Percentiles rank a stretch among this genome's conserved stretches.
Conservation (phyloP, 768 basidiomycete species). For the Fomitopsis pulvina region DNA sequence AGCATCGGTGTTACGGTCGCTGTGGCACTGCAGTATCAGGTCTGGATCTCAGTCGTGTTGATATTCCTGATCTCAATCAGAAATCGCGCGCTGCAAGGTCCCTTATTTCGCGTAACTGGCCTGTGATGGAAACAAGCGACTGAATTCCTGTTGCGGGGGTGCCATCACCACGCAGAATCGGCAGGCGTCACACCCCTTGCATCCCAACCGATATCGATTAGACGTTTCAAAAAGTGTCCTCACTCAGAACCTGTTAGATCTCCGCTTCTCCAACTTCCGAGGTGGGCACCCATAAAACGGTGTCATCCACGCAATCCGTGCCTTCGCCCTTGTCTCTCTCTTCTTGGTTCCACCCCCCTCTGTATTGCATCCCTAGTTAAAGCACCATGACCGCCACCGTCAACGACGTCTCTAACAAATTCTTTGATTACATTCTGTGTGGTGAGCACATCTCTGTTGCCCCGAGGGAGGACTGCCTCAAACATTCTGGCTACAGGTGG, state of each 20-base stretch:
- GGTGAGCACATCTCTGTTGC: constrained; percentile 4
- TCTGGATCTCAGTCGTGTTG: too few species aligned
- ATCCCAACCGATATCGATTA: too few species aligned
- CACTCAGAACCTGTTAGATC: too few species aligned
- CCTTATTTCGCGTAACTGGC: too few species aligned
- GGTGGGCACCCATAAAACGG: too few species aligned
- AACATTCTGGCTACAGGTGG: constrained; percentile 9
- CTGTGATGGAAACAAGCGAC: not conserved
- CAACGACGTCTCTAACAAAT: constrained; percentile 13
- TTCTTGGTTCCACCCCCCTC: not conserved
- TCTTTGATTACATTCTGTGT: constrained; percentile 16
- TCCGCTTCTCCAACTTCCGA: too few species aligned
- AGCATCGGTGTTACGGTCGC: too few species aligned
- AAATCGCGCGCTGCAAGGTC: too few species aligned
- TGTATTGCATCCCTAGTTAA: not conserved
- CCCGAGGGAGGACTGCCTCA: not conserved
- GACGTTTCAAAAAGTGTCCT: too few species aligned
- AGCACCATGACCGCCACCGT: constrained; percentile 9
- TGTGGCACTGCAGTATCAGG: too few species aligned
- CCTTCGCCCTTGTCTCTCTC: not conserved
- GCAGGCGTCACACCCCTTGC: not conserved
- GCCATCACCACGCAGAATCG: not conserved
- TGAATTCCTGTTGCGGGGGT: not conserved
- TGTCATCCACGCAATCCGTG: too few species aligned
- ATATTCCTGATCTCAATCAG: too few species aligned